Base-by-base conservation (phyloP, 2,329 filamentous ascomycete genomes). In the Trichoderma citrinoviride region DNA sequence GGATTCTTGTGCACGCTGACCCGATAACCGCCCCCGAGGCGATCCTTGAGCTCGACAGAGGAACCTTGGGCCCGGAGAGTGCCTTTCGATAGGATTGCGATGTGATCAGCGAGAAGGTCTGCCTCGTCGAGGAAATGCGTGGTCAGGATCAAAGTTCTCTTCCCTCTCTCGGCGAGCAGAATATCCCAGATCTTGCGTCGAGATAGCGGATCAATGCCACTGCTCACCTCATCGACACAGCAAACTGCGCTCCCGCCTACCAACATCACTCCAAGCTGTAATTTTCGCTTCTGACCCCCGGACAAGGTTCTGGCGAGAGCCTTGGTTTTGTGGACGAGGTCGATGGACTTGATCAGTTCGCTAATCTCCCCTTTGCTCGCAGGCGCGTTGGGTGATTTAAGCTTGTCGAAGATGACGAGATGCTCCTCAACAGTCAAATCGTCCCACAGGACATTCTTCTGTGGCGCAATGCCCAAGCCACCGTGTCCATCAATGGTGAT, bases 101-200 rank as follows among this genome's bases (percentile, higher is more conserved):
- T 96, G 67, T 93, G 89, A 73, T 97, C 94, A 0, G 93, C 90
- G 0, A 97, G 83, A 1, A 97, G 81, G 73, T 97, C 93, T 0
- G 93, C 94, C 76, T 97, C 94, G 72, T 97, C 94, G 8, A 97
- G 82, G 75, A 97, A 97, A 75, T 97, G 94, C 0, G 93, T 97
- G 0, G 93, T 97, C 65, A 97, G 77, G 47, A 97, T 86, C 70
- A 97, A 90, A 0, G 93, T 96, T 47, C 93, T 83, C 66, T 83
- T 83, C 21, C 92, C 93, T 65, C 93, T 87, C 76, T 97, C 93
- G 1, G 90, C 90, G 14, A 97, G 81, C 23, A 97, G 81, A 66
- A 97, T 97, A 70, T 97, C 92, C 93, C 93, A 97, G 25, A 97
- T 91, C 78, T 96, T 97, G 29, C 93, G 82, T 62, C 94, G 84